Conservation (phyloP, 148 eudicot genomes). For the Vaccinium vitisidaea region DNA sequence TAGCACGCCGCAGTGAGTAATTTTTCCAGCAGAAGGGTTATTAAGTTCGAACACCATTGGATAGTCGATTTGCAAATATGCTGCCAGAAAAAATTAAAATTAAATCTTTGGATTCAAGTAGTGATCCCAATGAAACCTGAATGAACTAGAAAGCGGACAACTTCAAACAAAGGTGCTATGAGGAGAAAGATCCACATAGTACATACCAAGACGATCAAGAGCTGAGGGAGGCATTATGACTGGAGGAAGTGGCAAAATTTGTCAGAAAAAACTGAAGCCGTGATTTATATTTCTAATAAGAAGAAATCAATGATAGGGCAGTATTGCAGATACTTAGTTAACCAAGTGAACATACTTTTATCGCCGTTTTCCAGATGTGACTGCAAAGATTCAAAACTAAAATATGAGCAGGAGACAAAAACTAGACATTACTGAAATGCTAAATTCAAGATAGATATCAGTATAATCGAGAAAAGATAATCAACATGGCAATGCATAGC, state of each 20-base stretch:
- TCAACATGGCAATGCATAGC: background rate
- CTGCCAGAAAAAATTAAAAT: conserved; percentile 18
- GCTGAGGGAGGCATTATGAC: conserved; percentile 37
- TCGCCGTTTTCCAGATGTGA: conserved; percentile 27
- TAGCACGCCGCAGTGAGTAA: conserved; percentile 32
- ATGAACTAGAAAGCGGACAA: background rate
- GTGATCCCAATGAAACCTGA: background rate
- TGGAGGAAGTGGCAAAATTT: conserved; percentile 5
- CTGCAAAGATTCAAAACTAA: conserved; percentile 7
- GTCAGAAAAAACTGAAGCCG: background rate
- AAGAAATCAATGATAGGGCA: background rate
- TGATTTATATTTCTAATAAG: background rate
- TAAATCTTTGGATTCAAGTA: background rate
- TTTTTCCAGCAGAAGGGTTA: conserved; percentile 10
- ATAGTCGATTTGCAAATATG: conserved; percentile 24
- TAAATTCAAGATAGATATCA: background rate
- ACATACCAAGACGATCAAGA: conserved; percentile 29
- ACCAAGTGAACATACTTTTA: conserved; percentile 21
- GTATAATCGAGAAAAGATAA: background rate
- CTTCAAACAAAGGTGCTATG: background rate
- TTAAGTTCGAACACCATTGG: conserved; percentile 27
- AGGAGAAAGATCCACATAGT: background rate
- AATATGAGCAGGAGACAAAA: background rate
- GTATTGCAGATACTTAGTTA: background rate
- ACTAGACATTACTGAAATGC: background rate